Evolutionary conservation across 768 basidiomycete species (phyloP).

Genomic region (Terana coerulea): DNA sequence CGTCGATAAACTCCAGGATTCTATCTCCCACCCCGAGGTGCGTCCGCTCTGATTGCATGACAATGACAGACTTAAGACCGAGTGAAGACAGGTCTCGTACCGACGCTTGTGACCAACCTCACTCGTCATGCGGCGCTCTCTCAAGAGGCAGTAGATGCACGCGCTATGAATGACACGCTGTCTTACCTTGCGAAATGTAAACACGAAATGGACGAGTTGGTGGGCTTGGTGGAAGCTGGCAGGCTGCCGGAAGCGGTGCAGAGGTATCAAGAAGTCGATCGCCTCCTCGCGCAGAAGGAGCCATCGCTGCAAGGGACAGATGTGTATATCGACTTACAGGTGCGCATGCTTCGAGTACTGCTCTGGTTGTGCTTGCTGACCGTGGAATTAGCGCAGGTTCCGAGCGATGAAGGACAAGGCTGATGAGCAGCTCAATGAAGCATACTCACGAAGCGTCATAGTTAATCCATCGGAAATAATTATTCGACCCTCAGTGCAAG

Average conservation of each 20-base stretch:
- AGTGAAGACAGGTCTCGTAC: constrained; percentile 63
- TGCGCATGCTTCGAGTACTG: constrained; percentile 29
- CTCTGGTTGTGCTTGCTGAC: not conserved
- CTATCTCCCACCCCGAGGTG: constrained; percentile 62
- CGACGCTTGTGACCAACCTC: constrained; percentile 52
- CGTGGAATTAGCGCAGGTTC: constrained; percentile 48
- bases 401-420: constrained; percentile 51
- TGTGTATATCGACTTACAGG: constrained; percentile 57
- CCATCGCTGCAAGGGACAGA: constrained; percentile 45
- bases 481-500: constrained; percentile 49
- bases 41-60: constrained; percentile 12
- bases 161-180: constrained; percentile 46
- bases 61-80: constrained; percentile 14
- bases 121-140: constrained; percentile 58
- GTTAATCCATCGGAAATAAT: constrained; percentile 46
- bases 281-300: constrained; percentile 45
- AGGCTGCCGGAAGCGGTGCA: constrained; percentile 60
- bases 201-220: constrained; percentile 41
- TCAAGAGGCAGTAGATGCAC: constrained; percentile 57
- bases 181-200: constrained; percentile 53
- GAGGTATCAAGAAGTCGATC: constrained; percentile 39
- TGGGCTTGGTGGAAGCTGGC: constrained; percentile 48
- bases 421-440: constrained; percentile 71
- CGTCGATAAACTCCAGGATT: constrained; percentile 47
- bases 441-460: constrained; percentile 55